Conservation (phyloP, 2,329 filamentous ascomycete species). For the Trichoderma koningiopsis region DNA sequence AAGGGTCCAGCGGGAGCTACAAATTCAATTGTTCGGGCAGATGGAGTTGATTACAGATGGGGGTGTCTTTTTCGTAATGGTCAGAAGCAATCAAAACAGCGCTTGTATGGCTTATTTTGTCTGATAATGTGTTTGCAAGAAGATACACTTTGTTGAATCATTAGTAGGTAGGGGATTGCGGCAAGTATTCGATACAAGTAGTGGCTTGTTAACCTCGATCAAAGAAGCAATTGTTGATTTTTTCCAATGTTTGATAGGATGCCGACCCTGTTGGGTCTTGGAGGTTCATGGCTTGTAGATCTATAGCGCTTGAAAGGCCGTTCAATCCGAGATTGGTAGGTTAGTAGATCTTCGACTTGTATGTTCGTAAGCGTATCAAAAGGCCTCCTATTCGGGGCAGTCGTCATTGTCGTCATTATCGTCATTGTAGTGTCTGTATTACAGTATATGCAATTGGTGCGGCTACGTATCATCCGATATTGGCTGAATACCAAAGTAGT, state of each 20-base stretch:
- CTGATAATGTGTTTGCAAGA: not conserved
- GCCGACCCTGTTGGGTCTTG: not conserved
- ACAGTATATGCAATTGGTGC: slow-evolving; percentile 1
- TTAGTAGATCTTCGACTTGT: too few relatives aligned
- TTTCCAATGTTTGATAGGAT: not conserved
- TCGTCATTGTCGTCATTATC: not conserved
- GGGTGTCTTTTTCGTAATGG: not conserved
- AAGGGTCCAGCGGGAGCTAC: not conserved
- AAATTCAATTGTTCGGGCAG: not conserved
- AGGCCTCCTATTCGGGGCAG: too few relatives aligned
- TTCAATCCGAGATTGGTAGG: not conserved
- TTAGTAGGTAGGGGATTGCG: not conserved
- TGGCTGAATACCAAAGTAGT: not conserved
- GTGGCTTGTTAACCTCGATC: not conserved
- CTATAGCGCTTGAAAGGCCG: not conserved
- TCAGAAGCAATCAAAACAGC: not conserved
- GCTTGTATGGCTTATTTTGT: not conserved
- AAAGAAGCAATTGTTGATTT: not conserved
- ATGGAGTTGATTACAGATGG: not conserved
- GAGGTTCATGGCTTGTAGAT: not conserved
- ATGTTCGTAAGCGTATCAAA: not conserved
- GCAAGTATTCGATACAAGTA: not conserved
- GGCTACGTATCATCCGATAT: not conserved
- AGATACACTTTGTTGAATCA: not conserved
- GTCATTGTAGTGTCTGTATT: not conserved